These are phyloP conservation scores for Psilocybe sp. DNA, from an alignment of 768 basidiomycete genomes.

Conservation along the genomic window DNA sequence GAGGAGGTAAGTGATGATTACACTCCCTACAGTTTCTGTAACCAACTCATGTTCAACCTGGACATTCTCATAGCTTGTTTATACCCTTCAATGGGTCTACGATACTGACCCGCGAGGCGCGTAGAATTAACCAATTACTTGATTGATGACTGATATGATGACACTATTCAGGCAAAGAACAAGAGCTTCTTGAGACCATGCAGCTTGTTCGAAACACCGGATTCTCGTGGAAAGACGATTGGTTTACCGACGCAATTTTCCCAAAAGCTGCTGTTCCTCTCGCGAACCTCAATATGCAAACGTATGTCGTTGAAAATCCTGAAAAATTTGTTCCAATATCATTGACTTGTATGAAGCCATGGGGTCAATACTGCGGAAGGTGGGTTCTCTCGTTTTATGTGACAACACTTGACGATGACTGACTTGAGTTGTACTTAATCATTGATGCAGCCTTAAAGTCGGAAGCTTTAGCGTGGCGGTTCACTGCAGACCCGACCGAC, in stretches of 20 bases:
- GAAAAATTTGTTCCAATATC: neutral
- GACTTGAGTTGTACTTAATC: neutral
- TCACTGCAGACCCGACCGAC: constrained; percentile 36
- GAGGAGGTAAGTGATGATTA: constrained; percentile 36
- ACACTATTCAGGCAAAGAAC: constrained; percentile 27
- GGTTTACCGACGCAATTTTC: constrained; percentile 35
- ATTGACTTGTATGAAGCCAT: constrained; percentile 23
- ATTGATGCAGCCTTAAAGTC: constrained; percentile 32
- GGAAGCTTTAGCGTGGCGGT: constrained; percentile 39
- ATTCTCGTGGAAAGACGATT: constrained; percentile 40
- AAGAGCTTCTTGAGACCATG: constrained; percentile 37
- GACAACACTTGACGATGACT: neutral
- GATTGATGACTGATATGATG: neutral
- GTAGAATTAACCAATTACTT: neutral
- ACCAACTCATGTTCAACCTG: neutral
- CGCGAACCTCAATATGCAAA: constrained; percentile 27
- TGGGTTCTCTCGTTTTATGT: neutral
- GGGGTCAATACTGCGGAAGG: constrained; percentile 41
- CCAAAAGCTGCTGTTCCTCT: constrained; percentile 27
- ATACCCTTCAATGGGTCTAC: constrained; percentile 37
- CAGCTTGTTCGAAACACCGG: constrained; percentile 34
- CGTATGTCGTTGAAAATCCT: constrained; percentile 19
- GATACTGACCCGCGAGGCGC: constrained; percentile 37
- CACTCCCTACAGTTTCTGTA: neutral
- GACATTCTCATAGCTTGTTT: constrained; percentile 24